Evolutionary conservation across 2,329 filamentous ascomycete species (phyloP).

Genomic region (Dothideomycetes sp.): DNA sequence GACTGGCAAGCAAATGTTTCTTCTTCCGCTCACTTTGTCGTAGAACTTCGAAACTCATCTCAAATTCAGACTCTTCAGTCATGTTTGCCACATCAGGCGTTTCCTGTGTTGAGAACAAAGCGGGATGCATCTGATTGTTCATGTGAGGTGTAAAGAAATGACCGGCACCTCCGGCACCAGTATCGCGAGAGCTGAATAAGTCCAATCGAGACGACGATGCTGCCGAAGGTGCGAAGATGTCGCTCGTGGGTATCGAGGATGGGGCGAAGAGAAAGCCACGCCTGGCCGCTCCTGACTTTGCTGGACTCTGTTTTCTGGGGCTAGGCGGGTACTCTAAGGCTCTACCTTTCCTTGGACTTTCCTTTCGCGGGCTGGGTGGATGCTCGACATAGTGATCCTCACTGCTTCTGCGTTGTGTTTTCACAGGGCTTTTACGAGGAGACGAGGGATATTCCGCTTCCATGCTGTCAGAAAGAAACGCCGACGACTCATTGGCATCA

Average conservation of each 20-base stretch:
- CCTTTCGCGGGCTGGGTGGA: constrained; percentile 11
- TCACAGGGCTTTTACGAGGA: constrained; percentile 16
- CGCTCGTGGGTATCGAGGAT: too few relatives aligned
- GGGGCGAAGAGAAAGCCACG: constrained; percentile 1
- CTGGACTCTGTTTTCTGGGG: constrained; percentile 10
- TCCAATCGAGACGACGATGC: too few relatives aligned
- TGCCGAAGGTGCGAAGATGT: too few relatives aligned
- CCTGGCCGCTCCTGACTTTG: constrained; percentile 1
- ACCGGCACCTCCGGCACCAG: too few relatives aligned
- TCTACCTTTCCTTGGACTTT: constrained; percentile 14
- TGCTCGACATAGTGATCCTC: not conserved
- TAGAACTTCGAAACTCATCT: not conserved
- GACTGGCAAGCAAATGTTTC: not conserved
- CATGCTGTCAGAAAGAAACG: constrained; percentile 14
- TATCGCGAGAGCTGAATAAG: too few relatives aligned
- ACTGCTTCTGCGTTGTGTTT: constrained; percentile 11
- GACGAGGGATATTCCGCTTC: constrained; percentile 25
- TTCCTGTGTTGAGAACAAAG: not conserved
- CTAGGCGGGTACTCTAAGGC: constrained; percentile 15
- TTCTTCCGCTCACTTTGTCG: not conserved
- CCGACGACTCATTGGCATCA: too few relatives aligned
- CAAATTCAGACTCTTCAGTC: not conserved
- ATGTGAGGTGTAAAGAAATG: not conserved
- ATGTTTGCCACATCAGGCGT: not conserved
- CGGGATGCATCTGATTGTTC: not conserved